A percentile compares a stretch with the other conserved stretches of the same genome.
Evolutionary conservation across 2,329 filamentous ascomycete species (phyloP).

Genomic region (Parafenestella ontariensis): DNA sequence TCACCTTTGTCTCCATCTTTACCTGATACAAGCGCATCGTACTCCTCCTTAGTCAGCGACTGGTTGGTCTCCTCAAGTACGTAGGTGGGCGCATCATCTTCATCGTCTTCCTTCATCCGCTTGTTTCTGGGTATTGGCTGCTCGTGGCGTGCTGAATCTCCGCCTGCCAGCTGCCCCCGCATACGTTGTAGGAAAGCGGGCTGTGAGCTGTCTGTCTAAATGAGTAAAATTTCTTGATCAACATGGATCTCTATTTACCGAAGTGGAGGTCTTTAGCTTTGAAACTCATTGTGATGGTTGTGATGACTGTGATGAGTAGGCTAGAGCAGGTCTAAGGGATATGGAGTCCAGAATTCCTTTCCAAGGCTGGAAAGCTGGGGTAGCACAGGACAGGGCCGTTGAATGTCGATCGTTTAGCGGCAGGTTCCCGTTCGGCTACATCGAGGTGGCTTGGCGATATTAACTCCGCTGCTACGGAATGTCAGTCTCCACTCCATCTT

Average conservation of each 20-base stretch:
- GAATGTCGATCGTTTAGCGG: conserved; percentile 17
- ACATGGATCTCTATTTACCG: conserved; percentile 44
- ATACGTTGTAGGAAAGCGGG: conserved; percentile 56
- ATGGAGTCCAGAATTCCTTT: conserved; percentile 6
- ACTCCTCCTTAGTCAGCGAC: conserved; percentile 61
- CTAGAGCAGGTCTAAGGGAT: too few relatives aligned
- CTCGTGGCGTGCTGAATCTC: conserved; percentile 55
- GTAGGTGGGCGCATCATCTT: conserved; percentile 77
- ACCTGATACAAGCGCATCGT: conserved; percentile 52
- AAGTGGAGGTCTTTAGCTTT: conserved; percentile 76
- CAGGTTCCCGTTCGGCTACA: conserved; percentile 17
- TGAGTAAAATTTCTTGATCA: conserved; percentile 44
- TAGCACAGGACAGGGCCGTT: conserved; percentile 2
- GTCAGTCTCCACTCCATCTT: background rate
- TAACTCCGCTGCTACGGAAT: background rate
- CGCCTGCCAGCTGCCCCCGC: conserved; percentile 62
- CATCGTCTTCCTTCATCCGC: conserved; percentile 63
- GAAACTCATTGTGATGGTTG: conserved; percentile 62
- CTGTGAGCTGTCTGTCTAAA: conserved; percentile 57
- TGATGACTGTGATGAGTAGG: too few relatives aligned
- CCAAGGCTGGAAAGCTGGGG: conserved; percentile 8
- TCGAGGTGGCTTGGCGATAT: background rate
- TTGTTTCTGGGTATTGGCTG: conserved; percentile 54
- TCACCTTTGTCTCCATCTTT: conserved; percentile 29
- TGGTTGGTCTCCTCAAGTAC: conserved; percentile 76